Base-by-base conservation (phyloP, 306 rosid species). In the Citrullus amarus region DNA sequence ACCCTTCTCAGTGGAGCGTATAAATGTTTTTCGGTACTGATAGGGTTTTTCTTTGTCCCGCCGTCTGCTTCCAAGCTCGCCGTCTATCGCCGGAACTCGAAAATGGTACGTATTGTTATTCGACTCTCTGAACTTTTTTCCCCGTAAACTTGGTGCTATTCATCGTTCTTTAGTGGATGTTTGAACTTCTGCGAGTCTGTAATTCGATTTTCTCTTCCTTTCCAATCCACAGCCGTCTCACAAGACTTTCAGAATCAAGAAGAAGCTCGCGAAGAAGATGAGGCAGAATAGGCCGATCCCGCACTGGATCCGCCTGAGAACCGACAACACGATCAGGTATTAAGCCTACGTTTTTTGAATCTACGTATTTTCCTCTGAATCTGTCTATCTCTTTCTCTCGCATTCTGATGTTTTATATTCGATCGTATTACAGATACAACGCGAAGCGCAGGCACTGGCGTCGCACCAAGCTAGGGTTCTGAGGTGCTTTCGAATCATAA, bases 391-490 rank as follows among this genome's bases (percentile, higher is more conserved):
- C 43, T 39, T 10, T 4, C 46, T 63, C 44, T 65, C 46, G 59
- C 7, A 46, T 16, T 20, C 75, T 46, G n/a, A 53, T 25, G 58
- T 73, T 73, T 7, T 48, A 15, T 4, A 50, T 8, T 73, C 28
- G 61, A 73, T 7, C 12, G 46, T 10, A 6, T 5, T 75, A 77
- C 80, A 92, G 97, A 86, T 90, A 92, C 73, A 92, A 92, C 48
- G 97, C 95, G 2, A 92, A 92, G 87, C 93, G 97, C 70, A 88
- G 97, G 89, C 97, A 92, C 87, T 92, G 97, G 97, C 97, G 97
- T 79, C 94, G 97, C 75, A 92, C 97, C 83, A 92, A 92, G 80
- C 97, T 92, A 44, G 93, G 97, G 15, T 90, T 92, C 32, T 92
- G 48, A 86, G 91, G 76, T 85, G 88, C 56, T 72, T 48, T 22